phyloP scores from a whole-genome alignment of 495 filamentous ascomycete species.

The Aspergillus haitiensis region DNA sequence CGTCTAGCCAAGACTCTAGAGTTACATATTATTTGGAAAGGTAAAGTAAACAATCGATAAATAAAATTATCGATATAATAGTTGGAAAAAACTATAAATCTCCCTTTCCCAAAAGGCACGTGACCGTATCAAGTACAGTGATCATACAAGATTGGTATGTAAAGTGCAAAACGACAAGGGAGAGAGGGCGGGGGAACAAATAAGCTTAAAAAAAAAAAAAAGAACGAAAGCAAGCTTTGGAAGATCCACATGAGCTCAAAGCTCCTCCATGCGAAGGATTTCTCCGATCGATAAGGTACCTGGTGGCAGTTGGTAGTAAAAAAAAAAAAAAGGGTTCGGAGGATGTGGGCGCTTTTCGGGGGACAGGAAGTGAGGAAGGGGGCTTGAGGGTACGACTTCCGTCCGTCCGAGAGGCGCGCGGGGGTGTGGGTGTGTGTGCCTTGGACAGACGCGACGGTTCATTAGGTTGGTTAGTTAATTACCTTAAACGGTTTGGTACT shows the following conservation, averaged over 20 bases:
- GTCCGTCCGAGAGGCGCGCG: slow-evolving; percentile 26
- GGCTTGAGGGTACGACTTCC: slow-evolving; percentile 21
- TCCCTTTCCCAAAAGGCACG: background rate
- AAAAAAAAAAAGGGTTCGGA: slow-evolving; percentile 3
- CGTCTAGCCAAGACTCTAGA: too few relatives aligned
- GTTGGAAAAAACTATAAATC: background rate
- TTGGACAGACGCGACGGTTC: background rate
- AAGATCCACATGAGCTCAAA: slow-evolving; percentile 17
- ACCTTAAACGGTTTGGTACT: too few relatives aligned
- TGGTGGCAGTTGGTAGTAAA: background rate
- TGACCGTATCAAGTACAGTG: background rate
- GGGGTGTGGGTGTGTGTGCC: background rate
- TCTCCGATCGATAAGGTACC: slow-evolving; percentile 13
- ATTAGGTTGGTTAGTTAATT: too few relatives aligned
- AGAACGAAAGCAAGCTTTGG: background rate
- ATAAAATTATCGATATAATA: background rate
- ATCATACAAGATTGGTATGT: slow-evolving; percentile 13
- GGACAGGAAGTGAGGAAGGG: slow-evolving; percentile 11
- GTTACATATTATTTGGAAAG: too few relatives aligned
- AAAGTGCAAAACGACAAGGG: slow-evolving; percentile 9
- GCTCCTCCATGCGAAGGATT: slow-evolving; percentile 1
- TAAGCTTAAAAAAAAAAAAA: slow-evolving; percentile 23
- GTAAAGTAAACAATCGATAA: too few relatives aligned
- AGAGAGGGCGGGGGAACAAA: slow-evolving; percentile 16
- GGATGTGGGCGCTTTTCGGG: slow-evolving; percentile 16